Evolutionary conservation across 805 yeast genomes (phyloP).

Genomic region (Wickerhamomyces chambardii): DNA sequence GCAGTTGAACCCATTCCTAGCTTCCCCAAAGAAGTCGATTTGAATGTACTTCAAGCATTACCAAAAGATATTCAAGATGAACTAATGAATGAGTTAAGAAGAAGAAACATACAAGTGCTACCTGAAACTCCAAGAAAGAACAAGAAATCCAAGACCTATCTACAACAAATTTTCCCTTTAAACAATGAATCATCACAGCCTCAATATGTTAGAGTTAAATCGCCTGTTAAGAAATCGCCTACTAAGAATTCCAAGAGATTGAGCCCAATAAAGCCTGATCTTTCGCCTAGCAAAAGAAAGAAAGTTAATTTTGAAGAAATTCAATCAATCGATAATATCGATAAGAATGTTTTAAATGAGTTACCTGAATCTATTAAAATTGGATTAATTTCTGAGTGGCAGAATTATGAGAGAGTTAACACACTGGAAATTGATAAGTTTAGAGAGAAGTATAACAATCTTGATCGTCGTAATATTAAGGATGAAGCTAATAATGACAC

Average conservation of each 20-base stretch:
- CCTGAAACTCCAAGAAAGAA: conserved; percentile 13
- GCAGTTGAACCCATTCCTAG: conserved; percentile 10
- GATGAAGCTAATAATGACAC: conserved; percentile 1
- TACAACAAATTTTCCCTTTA: conserved; percentile 15
- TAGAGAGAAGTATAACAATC: conserved; percentile 1
- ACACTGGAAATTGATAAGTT: conserved; percentile 7
- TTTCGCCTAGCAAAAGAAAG: too few species aligned
- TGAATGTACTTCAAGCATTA: conserved; percentile 53
- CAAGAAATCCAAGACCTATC: conserved; percentile 5
- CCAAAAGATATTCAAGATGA: conserved; percentile 65
- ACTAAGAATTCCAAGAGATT: conserved; percentile 1
- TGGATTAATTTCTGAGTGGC: conserved; percentile 11
- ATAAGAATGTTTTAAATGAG: conserved; percentile 15
- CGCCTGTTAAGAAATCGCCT: conserved; percentile 8
- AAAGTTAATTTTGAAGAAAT: not conserved
- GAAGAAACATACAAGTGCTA: conserved; percentile 23
- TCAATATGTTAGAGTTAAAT: conserved; percentile 10
- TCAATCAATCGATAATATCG: conserved; percentile 3
- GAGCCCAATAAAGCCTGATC: not conserved
- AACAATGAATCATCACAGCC: conserved; percentile 2
- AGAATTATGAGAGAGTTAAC: conserved; percentile 5
- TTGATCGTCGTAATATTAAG: not conserved
- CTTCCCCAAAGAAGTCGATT: conserved; percentile 37
- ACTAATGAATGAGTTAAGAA: conserved; percentile 38
- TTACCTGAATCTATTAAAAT: conserved; percentile 12